Evolutionary conservation across 164 flowering plant genomes (phyloP), one percentile per base, ranked within the genome.

Genomic region (Aristolochia fimbriata): DNA sequence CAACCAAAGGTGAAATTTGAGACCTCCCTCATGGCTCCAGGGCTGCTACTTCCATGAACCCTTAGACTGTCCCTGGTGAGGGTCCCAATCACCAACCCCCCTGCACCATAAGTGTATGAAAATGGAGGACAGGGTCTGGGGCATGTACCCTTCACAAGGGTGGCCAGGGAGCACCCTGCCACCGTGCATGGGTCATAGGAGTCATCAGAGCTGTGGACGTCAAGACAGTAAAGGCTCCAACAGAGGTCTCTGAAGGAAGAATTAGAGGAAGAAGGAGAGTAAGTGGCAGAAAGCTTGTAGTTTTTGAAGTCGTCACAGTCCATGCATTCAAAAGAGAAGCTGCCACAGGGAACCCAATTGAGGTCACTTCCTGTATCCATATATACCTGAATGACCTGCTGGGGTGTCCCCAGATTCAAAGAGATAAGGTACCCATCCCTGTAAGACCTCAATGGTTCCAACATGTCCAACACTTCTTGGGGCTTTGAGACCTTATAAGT

Each of bases 301-400:
- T 70, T 76, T 59, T 68, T 77, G 51, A 75, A 81, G 23, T 77
- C 80, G 61, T 81, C 78, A 62, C 92, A 86, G 19, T 83, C 81
- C 24, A 83, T 68, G 77, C 92, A 86, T 57, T 80, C 80, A 60
- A 86, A 86, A 5, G 85, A 64, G n/a, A 83, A 56, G 60, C 79
- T 81, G 20, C 86, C 88, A 73, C 92, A 86, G 17, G 92, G 92
- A 30, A 86, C 88, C 92, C 92, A 86, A 58, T 82, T 83, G 0
- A 86, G 92, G 63, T 86, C 92, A 71, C 92, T 86, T 6, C 92
- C 92, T 12, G 92, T 81, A 62, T 86, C 92, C 83, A 86, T 71
- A 55, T 77, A 83, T 3, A 82, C 84, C 73, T 80, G 87, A 47
- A 83, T 71, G 68, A 71, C 68, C 60, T 86, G 86, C 54, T 84